Evolutionary conservation across 2,329 filamentous ascomycete genomes (phyloP).

Genomic region (Mollisia scopiformis): DNA sequence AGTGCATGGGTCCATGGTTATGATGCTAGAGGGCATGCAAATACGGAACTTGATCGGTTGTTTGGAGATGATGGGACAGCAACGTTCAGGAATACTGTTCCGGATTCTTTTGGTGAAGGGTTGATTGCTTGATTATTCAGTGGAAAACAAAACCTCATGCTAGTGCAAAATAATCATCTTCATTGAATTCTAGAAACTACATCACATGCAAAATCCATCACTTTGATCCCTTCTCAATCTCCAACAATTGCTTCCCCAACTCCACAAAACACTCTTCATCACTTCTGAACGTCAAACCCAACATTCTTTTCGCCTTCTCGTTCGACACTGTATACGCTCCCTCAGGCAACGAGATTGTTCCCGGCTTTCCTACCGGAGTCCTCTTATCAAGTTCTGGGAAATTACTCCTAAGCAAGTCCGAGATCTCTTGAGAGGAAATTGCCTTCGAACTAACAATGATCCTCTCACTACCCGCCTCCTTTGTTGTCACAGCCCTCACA

Average conservation of each 20-base stretch:
- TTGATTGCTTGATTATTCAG: background rate
- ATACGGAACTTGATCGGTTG: background rate
- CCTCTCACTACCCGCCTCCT: slow-evolving; percentile 59
- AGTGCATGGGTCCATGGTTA: background rate
- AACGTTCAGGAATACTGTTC: background rate
- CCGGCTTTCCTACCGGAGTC: slow-evolving; percentile 46
- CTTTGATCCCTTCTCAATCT: slow-evolving; percentile 12
- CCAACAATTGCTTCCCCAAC: slow-evolving; percentile 27
- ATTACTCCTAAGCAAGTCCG: slow-evolving; percentile 53
- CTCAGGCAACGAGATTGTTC: background rate
- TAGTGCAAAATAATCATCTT: no score
- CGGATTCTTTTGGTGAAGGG: background rate
- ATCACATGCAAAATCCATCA: background rate
- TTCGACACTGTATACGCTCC: slow-evolving; percentile 1
- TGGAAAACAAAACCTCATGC: no score
- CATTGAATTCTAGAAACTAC: no score
- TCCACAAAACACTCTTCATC: slow-evolving; percentile 27
- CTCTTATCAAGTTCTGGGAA: slow-evolving; percentile 52
- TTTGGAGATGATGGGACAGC: background rate
- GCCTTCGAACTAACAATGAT: slow-evolving; percentile 62
- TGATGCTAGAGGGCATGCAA: background rate
- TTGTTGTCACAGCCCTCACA: slow-evolving; percentile 55
- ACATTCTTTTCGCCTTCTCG: slow-evolving; percentile 11
- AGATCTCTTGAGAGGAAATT: slow-evolving; percentile 61
- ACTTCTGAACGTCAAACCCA: slow-evolving; percentile 16